Percentiles rank a stretch among this genome's conserved stretches.
These are phyloP conservation scores for Schwanniomyces pseudopolymorphus DNA, from an alignment of 805 yeast species.

Conservation along the genomic window DNA sequence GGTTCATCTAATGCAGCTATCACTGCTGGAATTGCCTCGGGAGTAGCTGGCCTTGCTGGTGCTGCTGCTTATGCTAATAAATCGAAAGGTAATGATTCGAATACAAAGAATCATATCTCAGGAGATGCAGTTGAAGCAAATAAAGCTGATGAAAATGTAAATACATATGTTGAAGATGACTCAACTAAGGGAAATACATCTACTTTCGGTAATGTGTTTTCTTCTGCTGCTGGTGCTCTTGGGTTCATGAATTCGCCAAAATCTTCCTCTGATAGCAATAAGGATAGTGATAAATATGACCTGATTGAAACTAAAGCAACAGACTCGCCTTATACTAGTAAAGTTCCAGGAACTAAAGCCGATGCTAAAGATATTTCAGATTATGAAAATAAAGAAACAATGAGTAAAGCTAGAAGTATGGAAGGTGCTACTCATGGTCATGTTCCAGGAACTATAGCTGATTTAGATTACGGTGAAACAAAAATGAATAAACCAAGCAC, in stretches of 20 bases:
- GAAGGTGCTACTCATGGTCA: slow-evolving; percentile 5
- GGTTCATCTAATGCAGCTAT: neutral
- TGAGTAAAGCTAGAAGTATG: neutral
- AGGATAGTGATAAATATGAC: no score
- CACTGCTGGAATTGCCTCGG: neutral
- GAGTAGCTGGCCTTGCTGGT: neutral
- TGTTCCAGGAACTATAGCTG: slow-evolving; percentile 5
- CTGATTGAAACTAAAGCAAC: neutral
- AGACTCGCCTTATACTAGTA: neutral
- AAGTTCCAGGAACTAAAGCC: neutral
- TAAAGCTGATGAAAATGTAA: neutral
- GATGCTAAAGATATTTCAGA: neutral
- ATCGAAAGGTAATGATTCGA: neutral
- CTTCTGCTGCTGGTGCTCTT: slow-evolving; percentile 1
- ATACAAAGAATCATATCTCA: neutral
- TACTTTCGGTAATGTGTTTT: neutral
- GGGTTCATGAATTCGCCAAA: neutral
- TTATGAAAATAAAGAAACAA: neutral
- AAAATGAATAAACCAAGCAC: no score
- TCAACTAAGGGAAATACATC: neutral
- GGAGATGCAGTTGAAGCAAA: neutral
- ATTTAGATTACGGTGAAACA: no score
- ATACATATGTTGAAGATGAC: neutral
- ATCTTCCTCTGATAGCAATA: neutral
- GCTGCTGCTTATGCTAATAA: neutral